Conservation (phyloP, 2,329 filamentous ascomycete genomes). For the Aspergillus chevalieri region DNA sequence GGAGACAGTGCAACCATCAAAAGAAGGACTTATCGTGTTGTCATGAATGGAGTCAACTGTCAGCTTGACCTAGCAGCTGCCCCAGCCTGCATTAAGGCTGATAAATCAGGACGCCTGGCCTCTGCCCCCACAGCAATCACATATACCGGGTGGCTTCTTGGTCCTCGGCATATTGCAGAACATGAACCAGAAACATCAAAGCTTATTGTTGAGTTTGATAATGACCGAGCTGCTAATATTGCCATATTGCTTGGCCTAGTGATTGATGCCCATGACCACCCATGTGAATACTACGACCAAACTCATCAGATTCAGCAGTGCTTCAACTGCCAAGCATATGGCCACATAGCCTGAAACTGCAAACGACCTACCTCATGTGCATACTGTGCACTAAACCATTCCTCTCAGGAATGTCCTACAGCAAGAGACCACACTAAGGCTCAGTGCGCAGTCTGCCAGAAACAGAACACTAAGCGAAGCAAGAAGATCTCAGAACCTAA, state of each 20-base stretch:
- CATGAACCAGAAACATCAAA: no score
- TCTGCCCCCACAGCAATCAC: no score
- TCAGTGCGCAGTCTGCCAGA: background rate
- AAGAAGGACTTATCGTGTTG: no score
- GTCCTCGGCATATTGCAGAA: no score
- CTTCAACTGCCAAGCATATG: constrained; percentile 1
- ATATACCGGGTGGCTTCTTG: no score
- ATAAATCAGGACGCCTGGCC: no score
- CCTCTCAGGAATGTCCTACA: background rate
- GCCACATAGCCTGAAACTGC: background rate
- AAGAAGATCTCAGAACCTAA: background rate
- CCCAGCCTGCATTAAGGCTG: no score
- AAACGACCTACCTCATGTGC: background rate
- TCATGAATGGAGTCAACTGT: no score
- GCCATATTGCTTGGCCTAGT: background rate
- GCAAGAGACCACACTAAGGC: background rate
- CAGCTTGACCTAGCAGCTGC: no score
- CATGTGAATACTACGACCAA: background rate
- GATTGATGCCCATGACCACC: background rate
- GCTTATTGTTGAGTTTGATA: no score
- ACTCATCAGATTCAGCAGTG: background rate
- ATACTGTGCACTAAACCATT: background rate
- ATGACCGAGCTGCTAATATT: background rate
- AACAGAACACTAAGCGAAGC: background rate
- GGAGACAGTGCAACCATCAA: no score